Evolutionary conservation across 2,329 filamentous ascomycete genomes (phyloP), one percentile per base, ranked within the genome.

Genomic region (Trichoderma sp.): DNA sequence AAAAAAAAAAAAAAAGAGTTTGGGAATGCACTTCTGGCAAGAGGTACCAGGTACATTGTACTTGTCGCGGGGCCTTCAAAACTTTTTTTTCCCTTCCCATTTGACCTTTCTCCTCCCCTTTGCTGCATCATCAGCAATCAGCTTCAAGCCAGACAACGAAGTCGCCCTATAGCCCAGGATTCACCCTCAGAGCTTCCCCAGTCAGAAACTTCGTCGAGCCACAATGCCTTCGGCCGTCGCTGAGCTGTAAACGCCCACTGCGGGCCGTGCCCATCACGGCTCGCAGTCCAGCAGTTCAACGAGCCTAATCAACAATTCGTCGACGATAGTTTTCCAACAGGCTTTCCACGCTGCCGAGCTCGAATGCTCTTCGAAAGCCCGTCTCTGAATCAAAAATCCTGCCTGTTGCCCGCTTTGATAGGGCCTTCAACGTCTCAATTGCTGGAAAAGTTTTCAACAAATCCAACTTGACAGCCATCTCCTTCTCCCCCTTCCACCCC

Each of bases 201-300:
- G 73, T 76, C 71, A 73, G 77, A 84, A 86, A 88, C 89, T 90
- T 69, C 84, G 89, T 91, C 90, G 89, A 91, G 84, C 84, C 76
- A 82, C 73, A 79, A 90, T 89, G 87, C 88, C 87, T 87, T 88
- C 85, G 89, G 89, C 90, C 85, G 84, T 91, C 90, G 90, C 89
- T 92, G 90, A 90, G 91, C 92, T 94, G 90, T 96, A 93, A 94
- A 92, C 87, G 82, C 87, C 89, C 89, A 90, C 91, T 93, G 88
- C 89, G 89, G 89, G 87, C 84, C 82, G 77, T 80, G 80, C 78
- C 78, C 78, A 74, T 73, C 76, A 71, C 85, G 87, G 87, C 87
- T 86, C 87, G 89, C 87, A 93, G 92, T 92, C 90, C 90, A 89
- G 88, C 90, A 93, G 91, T 90, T 90, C 90, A 89, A 84, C 88